These are phyloP conservation scores for Hypomyces perniciosus DNA, from an alignment of 2,329 filamentous ascomycete genomes.

Conservation along the genomic window DNA sequence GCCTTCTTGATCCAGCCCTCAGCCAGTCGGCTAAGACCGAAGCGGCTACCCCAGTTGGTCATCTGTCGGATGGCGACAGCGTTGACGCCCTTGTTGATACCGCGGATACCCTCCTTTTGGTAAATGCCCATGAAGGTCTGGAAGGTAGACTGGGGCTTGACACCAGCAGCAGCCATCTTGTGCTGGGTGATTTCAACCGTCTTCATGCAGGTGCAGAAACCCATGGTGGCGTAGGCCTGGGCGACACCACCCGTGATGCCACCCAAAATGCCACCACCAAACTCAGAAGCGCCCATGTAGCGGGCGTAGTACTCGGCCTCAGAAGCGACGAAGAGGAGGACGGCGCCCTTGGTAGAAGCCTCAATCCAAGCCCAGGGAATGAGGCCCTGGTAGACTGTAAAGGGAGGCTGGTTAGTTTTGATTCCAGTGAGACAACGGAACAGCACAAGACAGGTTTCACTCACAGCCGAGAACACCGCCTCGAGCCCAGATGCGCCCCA, in stretches of 20 bases:
- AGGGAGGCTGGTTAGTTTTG: background rate
- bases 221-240: constrained; percentile 99
- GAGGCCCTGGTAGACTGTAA: constrained; percentile 92
- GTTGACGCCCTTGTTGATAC: constrained; percentile 98
- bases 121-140: constrained; percentile 97
- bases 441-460: constrained; percentile 31
- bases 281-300: constrained; percentile 74
- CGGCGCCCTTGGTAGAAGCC: constrained; percentile 97
- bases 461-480: constrained; percentile 91
- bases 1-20: constrained; percentile 78
- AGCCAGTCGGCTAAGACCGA: constrained; percentile 86
- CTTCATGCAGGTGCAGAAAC: constrained; percentile 99
- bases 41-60: constrained; percentile 98
- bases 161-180: constrained; percentile 79
- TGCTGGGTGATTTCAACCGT: constrained; percentile 99
- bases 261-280: constrained; percentile 80
- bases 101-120: constrained; percentile 83
- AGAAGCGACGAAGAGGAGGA: constrained; percentile 97
- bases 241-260: constrained; percentile 93
- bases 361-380: constrained; percentile 99
- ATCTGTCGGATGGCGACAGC: constrained; percentile 98
- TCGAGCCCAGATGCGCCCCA: constrained; percentile 85
- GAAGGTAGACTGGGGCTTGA: constrained; percentile 85
- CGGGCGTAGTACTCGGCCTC: constrained; percentile 96
- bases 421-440: background rate